These are phyloP conservation scores for Fraxinus excelsior DNA, from an alignment of 257 asterid genomes.

Conservation along the genomic window DNA sequence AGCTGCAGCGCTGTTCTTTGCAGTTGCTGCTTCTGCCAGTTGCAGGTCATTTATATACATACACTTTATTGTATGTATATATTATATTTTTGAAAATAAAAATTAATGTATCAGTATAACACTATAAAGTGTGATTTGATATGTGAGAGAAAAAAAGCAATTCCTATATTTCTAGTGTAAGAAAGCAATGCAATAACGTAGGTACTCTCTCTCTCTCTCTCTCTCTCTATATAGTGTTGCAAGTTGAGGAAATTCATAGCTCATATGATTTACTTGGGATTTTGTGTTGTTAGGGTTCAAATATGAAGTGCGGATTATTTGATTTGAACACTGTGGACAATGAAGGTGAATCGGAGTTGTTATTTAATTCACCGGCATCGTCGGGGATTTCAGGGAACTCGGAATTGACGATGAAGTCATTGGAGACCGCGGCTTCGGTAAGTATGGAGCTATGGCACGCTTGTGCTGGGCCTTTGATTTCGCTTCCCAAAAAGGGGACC, in stretches of 20 bases:
- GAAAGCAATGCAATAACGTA: constrained; percentile 40
- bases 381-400: constrained; percentile 39
- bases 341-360: constrained; percentile 54
- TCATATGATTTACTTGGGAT: constrained; percentile 4
- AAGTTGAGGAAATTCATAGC: constrained; percentile 17
- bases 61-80: constrained; percentile 18
- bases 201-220: constrained; percentile 26
- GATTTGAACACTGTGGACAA: constrained; percentile 74
- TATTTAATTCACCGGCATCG: constrained; percentile 37
- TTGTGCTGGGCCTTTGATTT: constrained; percentile 95
- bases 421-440: constrained; percentile 53
- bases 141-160: constrained; percentile 27
- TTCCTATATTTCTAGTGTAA: constrained; percentile 41
- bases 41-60: constrained; percentile 42
- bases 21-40: constrained; percentile 64
- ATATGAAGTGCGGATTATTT: constrained; percentile 61
- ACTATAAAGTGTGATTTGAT: constrained; percentile 47
- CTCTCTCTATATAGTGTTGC: constrained; percentile 7
- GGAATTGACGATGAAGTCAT: constrained; percentile 31
- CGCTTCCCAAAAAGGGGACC: constrained; percentile 84
- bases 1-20: constrained; percentile 66
- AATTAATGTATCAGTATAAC: no score
- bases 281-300: constrained; percentile 51
- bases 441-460: constrained; percentile 99
- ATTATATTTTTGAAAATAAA: background rate